Conservation (phyloP, 352 stramenopile species). For the Phytophthora palmivora region DNA sequence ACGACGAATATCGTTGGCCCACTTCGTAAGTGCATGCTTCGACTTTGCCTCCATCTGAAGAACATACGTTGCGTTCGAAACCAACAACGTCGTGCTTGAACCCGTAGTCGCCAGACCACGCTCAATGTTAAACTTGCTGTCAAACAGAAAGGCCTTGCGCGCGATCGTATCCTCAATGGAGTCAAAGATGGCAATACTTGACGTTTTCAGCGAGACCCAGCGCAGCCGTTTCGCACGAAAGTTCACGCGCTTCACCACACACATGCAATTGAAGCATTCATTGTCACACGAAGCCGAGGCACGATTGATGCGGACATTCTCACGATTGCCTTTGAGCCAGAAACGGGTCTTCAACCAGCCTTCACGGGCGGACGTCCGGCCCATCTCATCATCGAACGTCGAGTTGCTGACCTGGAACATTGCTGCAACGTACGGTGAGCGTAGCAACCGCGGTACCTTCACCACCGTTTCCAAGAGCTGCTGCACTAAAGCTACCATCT, state of each 20-base stretch:
- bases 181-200: conserved; percentile 78
- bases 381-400: conserved; percentile 87
- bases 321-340: conserved; percentile 87
- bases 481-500: conserved; percentile 85
- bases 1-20: conserved; percentile 87
- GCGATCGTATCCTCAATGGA: conserved; percentile 79
- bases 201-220: conserved; percentile 87
- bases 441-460: conserved; percentile 64
- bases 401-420: conserved; percentile 87
- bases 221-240: conserved; percentile 84
- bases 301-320: conserved; percentile 87
- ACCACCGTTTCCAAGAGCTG: conserved; percentile 76
- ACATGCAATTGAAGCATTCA: conserved; percentile 91
- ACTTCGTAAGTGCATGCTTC: conserved; percentile 82
- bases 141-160: conserved; percentile 79
- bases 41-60: conserved; percentile 85
- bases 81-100: conserved; percentile 77
- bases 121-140: conserved; percentile 85
- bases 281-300: conserved; percentile 83
- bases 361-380: conserved; percentile 80
- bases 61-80: conserved; percentile 88
- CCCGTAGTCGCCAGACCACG: conserved; percentile 79
- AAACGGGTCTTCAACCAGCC: conserved; percentile 85
- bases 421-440: conserved; percentile 74
- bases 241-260: conserved; percentile 85